These are phyloP conservation scores for Lactifluus rugatus DNA, from an alignment of 768 basidiomycete genomes.

Conservation along the genomic window DNA sequence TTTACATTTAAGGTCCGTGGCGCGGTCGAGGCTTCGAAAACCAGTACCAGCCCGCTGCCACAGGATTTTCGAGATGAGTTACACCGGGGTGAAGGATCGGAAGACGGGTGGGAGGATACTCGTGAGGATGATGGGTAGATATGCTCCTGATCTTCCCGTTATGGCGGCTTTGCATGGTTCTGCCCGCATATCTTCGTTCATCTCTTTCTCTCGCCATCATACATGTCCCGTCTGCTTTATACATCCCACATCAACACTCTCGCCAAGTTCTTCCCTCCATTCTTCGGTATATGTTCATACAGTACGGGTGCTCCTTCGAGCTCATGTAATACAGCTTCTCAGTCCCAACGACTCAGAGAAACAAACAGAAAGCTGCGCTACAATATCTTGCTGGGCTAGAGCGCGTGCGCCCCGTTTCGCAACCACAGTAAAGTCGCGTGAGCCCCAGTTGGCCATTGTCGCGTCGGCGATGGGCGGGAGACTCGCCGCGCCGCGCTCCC, in stretches of 20 bases:
- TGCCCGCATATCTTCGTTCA: not conserved
- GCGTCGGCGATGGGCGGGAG: conserved; percentile 39
- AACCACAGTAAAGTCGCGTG: conserved; percentile 39
- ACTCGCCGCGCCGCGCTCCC: conserved; percentile 40
- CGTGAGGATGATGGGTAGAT: not conserved
- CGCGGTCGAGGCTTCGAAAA: not conserved
- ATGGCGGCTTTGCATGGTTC: not conserved
- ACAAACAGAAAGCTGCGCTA: not conserved
- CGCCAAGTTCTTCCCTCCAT: not conserved
- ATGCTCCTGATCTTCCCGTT: not conserved
- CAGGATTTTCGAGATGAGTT: not conserved
- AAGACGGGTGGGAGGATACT: conserved; percentile 2
- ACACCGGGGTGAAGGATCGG: not conserved
- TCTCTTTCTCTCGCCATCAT: not conserved
- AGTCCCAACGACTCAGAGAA: not conserved
- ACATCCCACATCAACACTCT: not conserved
- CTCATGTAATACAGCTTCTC: not conserved
- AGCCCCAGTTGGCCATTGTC: conserved; percentile 28
- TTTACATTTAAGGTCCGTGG: not conserved
- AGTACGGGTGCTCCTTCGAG: not conserved
- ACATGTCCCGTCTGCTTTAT: not conserved
- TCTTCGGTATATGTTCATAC: not conserved
- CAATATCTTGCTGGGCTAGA: not conserved
- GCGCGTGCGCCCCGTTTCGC: conserved; percentile 27
- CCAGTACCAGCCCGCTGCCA: not conserved